Base-by-base conservation (phyloP, 768 basidiomycete species). In the Daedaleopsis nitida region DNA sequence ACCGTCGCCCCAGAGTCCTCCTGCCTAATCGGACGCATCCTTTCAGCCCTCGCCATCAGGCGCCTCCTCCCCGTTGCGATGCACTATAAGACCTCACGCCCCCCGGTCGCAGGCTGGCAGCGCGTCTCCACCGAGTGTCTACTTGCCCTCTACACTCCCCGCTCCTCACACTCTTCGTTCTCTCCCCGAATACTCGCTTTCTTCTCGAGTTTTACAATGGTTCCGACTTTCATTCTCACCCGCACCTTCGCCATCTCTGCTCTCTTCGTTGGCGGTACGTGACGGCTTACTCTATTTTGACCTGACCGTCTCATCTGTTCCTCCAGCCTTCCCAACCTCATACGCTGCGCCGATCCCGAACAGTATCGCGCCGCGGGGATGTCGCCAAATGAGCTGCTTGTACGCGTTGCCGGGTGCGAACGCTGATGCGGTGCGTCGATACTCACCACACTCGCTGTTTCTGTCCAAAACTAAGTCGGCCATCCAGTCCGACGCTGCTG, bases 191-290 rank as follows among this genome's bases (percentile, higher is more conserved):
- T 49, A 49, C 47, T 49, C 47, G 47, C 47, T 49, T 49, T 49
- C 19, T 21, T 49, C 13, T 21, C 21, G 47, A 52, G 51, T 38
- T 7, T 42, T 13, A 42, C 54, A 55, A 65, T 65, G 59, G 60
- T 56, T 42, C 52, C 44, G 16, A 60, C 52, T 0, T 66, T 66
- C 58, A 66, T 66, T 24, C 58, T 66, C 37, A 66, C 65, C 50
- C 65, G 65, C 35, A 43, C 65, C 38, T 66, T 66, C 55, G 65
- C 65, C 42, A 60, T 66, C 38, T 63, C 65, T 24, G 65, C 65
- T 44, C 55, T 66, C 32, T 44, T 66, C 57, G 60, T 63, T 35
- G 65, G 59, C 6, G 59, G 59, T 60, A 42, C 23, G 59, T 49
- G 13, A 16, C 17, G 14, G 32, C 24, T 10, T 16, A n/a, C 12